A percentile compares a stretch with the other conserved stretches of the same genome.
phyloP scores from a whole-genome alignment of 129 eudicot genomes.

The Flaveria robusta region DNA sequence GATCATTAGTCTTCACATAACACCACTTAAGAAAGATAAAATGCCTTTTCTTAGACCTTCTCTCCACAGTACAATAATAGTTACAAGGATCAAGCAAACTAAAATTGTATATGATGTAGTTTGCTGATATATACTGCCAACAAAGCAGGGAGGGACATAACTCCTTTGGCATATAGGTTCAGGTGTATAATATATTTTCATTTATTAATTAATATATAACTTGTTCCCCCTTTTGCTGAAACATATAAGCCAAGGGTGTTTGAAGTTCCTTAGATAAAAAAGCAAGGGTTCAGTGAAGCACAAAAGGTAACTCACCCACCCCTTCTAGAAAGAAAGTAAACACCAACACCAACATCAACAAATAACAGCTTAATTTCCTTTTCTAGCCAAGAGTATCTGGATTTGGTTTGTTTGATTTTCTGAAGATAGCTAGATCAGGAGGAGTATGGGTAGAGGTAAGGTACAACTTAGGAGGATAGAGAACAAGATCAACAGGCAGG shows the following conservation, averaged over 20 bases:
- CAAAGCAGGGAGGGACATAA: conserved; percentile 27
- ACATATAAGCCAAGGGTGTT: conserved; percentile 42
- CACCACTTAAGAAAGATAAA: conserved; percentile 21
- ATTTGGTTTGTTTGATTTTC: conserved; percentile 39
- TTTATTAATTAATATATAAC: neutral
- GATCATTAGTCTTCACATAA: neutral
- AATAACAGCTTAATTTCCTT: conserved; percentile 39
- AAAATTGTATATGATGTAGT: neutral
- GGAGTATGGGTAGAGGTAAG: conserved; percentile 81
- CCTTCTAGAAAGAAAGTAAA: conserved; percentile 38
- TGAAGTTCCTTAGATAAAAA: conserved; percentile 30
- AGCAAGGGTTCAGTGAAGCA: conserved; percentile 40
- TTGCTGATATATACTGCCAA: conserved; percentile 15
- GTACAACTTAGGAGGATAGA: conserved; percentile 85
- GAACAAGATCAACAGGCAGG: conserved; percentile 94
- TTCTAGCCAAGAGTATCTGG: conserved; percentile 47
- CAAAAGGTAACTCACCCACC: conserved; percentile 1
- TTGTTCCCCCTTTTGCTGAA: conserved; percentile 42
- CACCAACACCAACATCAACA: conserved; percentile 34
- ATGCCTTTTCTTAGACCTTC: conserved; percentile 24
- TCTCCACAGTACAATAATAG: conserved; percentile 27
- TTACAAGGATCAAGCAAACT: conserved; percentile 21
- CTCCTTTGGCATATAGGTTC: conserved; percentile 28
- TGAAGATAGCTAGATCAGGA: neutral
- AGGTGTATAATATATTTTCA: neutral